Conservation (phyloP, 2,329 filamentous ascomycete species). For the Penicillium psychrosexuale region DNA sequence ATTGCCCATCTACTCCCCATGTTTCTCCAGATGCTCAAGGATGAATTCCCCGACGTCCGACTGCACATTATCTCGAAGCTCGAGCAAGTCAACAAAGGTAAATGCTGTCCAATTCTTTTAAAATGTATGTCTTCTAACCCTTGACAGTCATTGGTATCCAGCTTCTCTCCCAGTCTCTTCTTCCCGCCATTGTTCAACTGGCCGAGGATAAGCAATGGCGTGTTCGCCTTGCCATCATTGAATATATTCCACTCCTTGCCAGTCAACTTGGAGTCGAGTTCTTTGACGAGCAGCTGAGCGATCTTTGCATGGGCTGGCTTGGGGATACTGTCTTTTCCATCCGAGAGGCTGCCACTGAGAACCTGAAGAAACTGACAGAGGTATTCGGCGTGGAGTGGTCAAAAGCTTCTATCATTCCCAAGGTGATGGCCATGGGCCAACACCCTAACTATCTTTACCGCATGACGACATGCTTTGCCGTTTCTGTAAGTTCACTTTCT, state of each 20-base stretch:
- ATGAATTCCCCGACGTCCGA: conserved; percentile 96
- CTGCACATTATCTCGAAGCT: conserved; percentile 99
- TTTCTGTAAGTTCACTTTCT: conserved; percentile 67
- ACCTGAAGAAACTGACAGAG: conserved; percentile 96
- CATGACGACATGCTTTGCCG: conserved; percentile 99
- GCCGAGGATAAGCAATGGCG: conserved; percentile 99
- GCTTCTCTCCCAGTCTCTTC: conserved; percentile 88
- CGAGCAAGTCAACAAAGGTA: conserved; percentile 94
- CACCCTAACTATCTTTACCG: conserved; percentile 98
- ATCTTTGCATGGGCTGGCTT: conserved; percentile 96
- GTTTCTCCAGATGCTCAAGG: conserved; percentile 99
- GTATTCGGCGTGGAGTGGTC: conserved; percentile 99
- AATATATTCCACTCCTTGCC: conserved; percentile 95
- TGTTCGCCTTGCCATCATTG: conserved; percentile 94
- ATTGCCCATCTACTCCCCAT: conserved; percentile 96
- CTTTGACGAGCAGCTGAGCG: conserved; percentile 95
- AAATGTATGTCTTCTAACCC: background rate
- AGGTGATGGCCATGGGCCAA: conserved; percentile 97
- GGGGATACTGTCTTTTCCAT: conserved; percentile 99
- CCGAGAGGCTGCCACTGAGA: conserved; percentile 92
- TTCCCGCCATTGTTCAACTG: conserved; percentile 94
- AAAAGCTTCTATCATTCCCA: conserved; percentile 93
- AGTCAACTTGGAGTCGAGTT: conserved; percentile 95
- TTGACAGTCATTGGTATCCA: conserved; percentile 89
- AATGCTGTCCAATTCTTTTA: background rate